phyloP scores from a whole-genome alignment of 345 rosid genomes.

The Camelina laxa region DNA sequence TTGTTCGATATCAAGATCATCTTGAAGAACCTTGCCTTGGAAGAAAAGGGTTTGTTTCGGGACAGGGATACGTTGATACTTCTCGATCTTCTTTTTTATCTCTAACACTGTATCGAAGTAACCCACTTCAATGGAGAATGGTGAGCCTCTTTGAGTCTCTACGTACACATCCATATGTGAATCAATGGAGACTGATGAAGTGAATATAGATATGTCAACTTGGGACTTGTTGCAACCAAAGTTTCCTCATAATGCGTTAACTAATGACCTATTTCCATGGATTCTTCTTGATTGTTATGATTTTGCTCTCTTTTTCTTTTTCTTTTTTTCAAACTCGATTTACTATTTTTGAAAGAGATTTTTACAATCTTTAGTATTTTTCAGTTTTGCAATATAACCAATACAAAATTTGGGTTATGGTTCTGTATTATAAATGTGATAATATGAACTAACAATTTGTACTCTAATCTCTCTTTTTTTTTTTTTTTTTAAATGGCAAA shows the following conservation, averaged over 20 bases:
- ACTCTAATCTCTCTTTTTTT: not conserved
- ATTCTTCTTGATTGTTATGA: not conserved
- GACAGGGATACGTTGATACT: constrained; percentile 65
- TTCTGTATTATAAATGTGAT: no score
- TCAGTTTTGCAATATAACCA: no score
- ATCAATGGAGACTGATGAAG: constrained; percentile 18
- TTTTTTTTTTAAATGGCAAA: constrained; percentile 10
- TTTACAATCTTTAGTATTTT: no score
- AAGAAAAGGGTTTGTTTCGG: constrained; percentile 64
- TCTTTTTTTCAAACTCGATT: not conserved
- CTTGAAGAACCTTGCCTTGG: constrained; percentile 67
- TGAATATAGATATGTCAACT: not conserved
- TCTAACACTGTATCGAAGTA: constrained; percentile 73
- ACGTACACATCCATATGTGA: constrained; percentile 66
- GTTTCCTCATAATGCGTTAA: constrained; percentile 27
- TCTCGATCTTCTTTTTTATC: constrained; percentile 76
- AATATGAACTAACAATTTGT: no score
- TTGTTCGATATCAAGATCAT: constrained; percentile 59
- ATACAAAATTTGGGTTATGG: no score
- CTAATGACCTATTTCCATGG: constrained; percentile 15
- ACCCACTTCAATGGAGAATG: constrained; percentile 79
- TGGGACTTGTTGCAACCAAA: constrained; percentile 6
- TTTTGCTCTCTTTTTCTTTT: not conserved
- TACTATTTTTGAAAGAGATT: constrained; percentile 12
- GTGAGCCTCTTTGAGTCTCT: constrained; percentile 55